Evolutionary conservation across 2,329 filamentous ascomycete species (phyloP).

Genomic region (Pseudonectria buxi): DNA sequence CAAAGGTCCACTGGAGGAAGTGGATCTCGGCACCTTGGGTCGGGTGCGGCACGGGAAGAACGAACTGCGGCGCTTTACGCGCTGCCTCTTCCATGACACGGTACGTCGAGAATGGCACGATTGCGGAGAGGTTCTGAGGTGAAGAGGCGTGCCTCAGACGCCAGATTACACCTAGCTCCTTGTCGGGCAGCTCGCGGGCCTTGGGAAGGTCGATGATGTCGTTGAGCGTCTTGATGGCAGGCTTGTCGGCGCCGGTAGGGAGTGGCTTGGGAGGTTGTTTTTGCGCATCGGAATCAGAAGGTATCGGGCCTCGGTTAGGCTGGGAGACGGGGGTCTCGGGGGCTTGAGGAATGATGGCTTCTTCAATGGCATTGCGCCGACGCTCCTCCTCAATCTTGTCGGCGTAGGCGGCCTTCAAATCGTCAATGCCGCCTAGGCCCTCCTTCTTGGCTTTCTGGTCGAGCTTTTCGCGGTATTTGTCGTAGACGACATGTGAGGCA

Average conservation of each 20-base stretch:
- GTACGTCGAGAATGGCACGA: constrained; percentile 70
- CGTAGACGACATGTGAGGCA: constrained; percentile 59
- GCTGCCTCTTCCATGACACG: constrained; percentile 63
- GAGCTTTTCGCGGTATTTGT: constrained; percentile 85
- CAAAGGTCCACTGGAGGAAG: constrained; percentile 94
- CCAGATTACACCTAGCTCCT: constrained; percentile 86
- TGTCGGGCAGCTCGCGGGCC: constrained; percentile 60
- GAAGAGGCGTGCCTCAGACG: constrained; percentile 74
- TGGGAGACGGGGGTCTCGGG: constrained; percentile 30
- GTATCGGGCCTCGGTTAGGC: constrained; percentile 25
- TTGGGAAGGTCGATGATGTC: constrained; percentile 72
- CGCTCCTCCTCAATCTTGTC: constrained; percentile 72
- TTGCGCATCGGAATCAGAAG: constrained; percentile 18
- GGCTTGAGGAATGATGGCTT: constrained; percentile 29
- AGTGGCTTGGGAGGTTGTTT: constrained; percentile 8
- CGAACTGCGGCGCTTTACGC: constrained; percentile 74
- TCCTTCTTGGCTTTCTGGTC: constrained; percentile 70
- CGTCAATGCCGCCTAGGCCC: constrained; percentile 62
- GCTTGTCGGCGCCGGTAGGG: constrained; percentile 17
- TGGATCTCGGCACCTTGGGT: constrained; percentile 79
- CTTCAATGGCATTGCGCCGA: constrained; percentile 55
- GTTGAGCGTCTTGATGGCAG: constrained; percentile 40
- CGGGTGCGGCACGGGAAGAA: constrained; percentile 73
- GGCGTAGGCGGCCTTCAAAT: constrained; percentile 75
- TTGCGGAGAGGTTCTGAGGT: constrained; percentile 72